Base-by-base conservation (phyloP, 306 rosid species). In the Erythrophleum fordii region DNA sequence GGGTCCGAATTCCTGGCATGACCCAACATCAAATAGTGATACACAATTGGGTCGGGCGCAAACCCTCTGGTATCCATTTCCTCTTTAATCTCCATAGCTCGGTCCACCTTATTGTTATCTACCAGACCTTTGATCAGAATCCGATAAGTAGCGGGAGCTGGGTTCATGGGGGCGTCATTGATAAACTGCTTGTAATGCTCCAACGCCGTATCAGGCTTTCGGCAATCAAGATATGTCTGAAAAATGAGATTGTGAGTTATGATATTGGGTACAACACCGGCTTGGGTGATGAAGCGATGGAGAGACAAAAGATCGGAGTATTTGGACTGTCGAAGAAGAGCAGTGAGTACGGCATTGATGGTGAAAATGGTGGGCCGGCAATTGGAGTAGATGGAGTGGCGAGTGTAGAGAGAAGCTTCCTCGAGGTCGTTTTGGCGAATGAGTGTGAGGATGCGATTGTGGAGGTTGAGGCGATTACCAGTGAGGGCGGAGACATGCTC, bases 331-430 rank as follows among this genome's bases (percentile, higher is more conserved):
- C 99, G 96, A 60, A 95, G 89, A 17, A 85, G 89, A 4, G 97
- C 99, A 62, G 70, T 18, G 72, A 95, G 96, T 12, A 95, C 98
- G 5, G 98, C 76, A 25, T 95, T 95, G 78, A 93, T 93, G 9
- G 99, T 95, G 84, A 88, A 93, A 46, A 95, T 95, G 39, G 99
- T 91, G 13, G 99, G 99, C 1, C 96, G 90, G 76, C 99, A 95
- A 48, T 95, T 93, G 28, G 99, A 95, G 75, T 95, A 95, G 55
- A 95, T 85, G 3, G 99, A 93, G 80, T 95, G 99, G 20, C 99
- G 97, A 11, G 99, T 93, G 84, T 86, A 95, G 7, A 95, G 88
- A 1, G 98, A 89, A 0, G 99, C 99, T 41, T 95, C 99, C 8
- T 95, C 99, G 79, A 95, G 97, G 62, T 95, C 97, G 16, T 95